A percentile compares a stretch with the other conserved stretches of the same genome.
Evolutionary conservation across 805 yeast species (phyloP).

Genomic region (Candida easanensis): DNA sequence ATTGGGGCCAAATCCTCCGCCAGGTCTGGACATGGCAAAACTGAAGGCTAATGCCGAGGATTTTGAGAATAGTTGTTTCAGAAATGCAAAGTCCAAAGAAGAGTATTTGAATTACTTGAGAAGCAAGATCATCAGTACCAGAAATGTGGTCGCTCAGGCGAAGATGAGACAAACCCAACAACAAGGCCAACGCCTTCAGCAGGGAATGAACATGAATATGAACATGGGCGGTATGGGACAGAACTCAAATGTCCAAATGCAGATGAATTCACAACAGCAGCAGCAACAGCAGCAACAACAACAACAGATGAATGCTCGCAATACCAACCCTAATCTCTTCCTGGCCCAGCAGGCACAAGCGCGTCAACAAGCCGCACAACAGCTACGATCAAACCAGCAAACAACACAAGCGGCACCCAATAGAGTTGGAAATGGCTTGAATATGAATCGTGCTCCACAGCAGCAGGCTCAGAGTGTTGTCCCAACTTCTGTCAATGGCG

Average conservation of each 20-base stretch:
- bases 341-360: conserved; percentile 50
- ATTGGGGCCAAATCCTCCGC: conserved; percentile 15
- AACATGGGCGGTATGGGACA: conserved; percentile 5
- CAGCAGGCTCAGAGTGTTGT: conserved; percentile 2
- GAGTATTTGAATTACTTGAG: conserved; percentile 51
- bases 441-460: conserved; percentile 1
- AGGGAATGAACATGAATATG: conserved; percentile 2
- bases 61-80: conserved; percentile 64
- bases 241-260: neutral
- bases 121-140: conserved; percentile 26
- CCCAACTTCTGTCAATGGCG: conserved; percentile 5
- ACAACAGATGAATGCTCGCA: conserved; percentile 21
- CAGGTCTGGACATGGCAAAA: conserved; percentile 34
- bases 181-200: conserved; percentile 4
- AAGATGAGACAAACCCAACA: conserved; percentile 31
- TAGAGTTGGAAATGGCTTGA: neutral
- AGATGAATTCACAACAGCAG: neutral
- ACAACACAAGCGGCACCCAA: neutral
- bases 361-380: conserved; percentile 46
- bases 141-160: conserved; percentile 20
- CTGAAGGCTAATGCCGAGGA: conserved; percentile 61
- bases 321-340: conserved; percentile 31
- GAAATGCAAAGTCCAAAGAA: conserved; percentile 53
- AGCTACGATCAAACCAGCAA: conserved; percentile 29
- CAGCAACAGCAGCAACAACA: conserved; percentile 28